Evolutionary conservation across 768 basidiomycete genomes (phyloP), one percentile per base, ranked within the genome.

Genomic region (Panaeolus cyanescens): DNA sequence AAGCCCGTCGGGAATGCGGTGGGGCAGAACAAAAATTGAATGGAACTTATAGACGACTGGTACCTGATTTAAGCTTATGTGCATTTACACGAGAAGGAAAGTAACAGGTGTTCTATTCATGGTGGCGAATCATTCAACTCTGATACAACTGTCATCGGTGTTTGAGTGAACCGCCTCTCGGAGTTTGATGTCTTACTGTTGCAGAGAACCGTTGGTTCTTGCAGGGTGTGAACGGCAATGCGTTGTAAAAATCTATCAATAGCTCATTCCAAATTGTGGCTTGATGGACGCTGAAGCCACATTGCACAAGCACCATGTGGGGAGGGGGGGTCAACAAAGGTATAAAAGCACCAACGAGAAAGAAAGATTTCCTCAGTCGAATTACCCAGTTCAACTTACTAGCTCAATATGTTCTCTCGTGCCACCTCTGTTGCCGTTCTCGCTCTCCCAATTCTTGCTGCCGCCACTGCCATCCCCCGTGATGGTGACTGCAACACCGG

Each of bases 341-440:
- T 50, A 50, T 50, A 50, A 50, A 50, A n/a, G 19, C 25, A 30
- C 1, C 22, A 13, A 15, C 6, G 13, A 25, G 5, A 22, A 13
- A 50, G 3, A 13, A 0, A 28, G 12, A 9, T 5, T 50, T 50
- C 45, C 30, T 50, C 45, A 50, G 45, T 28, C 45, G 25, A 50
- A 50, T 50, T 25, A 28, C 25, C 45, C 22, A 28, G 6, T 50
- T 50, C 45, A 50, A 28, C 45, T 50, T 50, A 50, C 12, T 13
- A 50, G 30, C 0, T 13, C 45, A 50, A 50, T 22, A 50, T 50
- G 45, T 50, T 50, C 45, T 42, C 45, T 42, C 40, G 32, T 37
- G n/a, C 61, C 62, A 55, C 62, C 55, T 55, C 59, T 56, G 58
- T 62, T 37, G 58, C 59, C 32, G 31, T 55, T 32, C 56, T 58